Evolutionary conservation across 305 asterid genomes (phyloP).

Genomic region (Fraxinus nigra): DNA sequence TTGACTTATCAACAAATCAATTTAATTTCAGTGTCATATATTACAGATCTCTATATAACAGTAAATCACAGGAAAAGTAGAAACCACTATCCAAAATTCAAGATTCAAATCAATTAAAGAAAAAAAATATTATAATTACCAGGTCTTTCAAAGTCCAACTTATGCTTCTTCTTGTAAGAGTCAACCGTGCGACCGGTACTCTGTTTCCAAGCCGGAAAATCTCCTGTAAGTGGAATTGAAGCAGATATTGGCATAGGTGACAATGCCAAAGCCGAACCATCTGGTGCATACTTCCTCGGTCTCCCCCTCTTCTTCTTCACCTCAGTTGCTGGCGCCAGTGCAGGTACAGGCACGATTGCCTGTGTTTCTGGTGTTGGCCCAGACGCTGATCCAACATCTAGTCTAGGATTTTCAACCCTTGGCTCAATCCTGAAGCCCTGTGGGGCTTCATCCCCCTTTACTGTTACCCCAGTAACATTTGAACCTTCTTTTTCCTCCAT

Average conservation of each 20-base stretch:
- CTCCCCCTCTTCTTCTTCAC: slow-evolving; percentile 82
- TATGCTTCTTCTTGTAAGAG: slow-evolving; percentile 68
- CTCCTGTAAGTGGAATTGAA: slow-evolving; percentile 79
- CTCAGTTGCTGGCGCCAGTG: slow-evolving; percentile 29
- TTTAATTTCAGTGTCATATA: not conserved
- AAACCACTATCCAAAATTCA: not conserved
- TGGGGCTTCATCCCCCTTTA: slow-evolving; percentile 59
- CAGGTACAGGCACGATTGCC: slow-evolving; percentile 15
- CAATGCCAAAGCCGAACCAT: slow-evolving; percentile 63
- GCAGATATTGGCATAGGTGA: slow-evolving; percentile 98
- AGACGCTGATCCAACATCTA: slow-evolving; percentile 47
- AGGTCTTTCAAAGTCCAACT: slow-evolving; percentile 53
- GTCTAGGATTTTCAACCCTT: slow-evolving; percentile 44
- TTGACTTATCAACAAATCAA: not conserved
- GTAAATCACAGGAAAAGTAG: not conserved
- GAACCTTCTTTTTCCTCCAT: slow-evolving; percentile 81
- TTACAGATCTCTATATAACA: not conserved
- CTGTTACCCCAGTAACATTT: slow-evolving; percentile 47
- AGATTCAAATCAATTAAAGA: not conserved
- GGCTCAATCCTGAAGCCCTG: slow-evolving; percentile 61
- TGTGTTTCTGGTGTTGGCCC: slow-evolving; percentile 26
- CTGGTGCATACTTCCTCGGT: slow-evolving; percentile 73
- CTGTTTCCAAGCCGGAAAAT: slow-evolving; percentile 64
- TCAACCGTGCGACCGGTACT: slow-evolving; percentile 42
- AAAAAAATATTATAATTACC: slow-evolving; percentile 35